Evolutionary conservation across 495 filamentous ascomycete species (phyloP).

Genomic region (Annulohypoxylon nitens): DNA sequence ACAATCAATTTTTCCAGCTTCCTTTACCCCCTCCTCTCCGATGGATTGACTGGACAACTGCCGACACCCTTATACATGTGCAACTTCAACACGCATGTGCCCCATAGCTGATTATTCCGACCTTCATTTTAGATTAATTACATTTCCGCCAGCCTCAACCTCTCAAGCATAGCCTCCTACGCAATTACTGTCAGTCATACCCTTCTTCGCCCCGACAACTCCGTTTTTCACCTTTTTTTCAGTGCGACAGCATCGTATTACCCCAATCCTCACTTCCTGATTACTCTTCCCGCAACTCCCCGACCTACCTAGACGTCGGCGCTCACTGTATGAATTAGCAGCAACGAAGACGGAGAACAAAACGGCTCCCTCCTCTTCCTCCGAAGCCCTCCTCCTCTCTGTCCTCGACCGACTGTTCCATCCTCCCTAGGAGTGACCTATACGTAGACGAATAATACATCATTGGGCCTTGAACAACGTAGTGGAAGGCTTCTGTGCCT

Average conservation of each 20-base stretch:
- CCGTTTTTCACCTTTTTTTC: conserved; percentile 20
- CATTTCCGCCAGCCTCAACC: conserved; percentile 41
- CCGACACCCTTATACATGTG: conserved; percentile 44
- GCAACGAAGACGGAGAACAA: conserved; percentile 58
- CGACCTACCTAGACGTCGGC: conserved; percentile 20
- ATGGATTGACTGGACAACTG: conserved; percentile 38
- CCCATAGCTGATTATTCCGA: conserved; percentile 47
- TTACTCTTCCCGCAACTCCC: conserved; percentile 24
- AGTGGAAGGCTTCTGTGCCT: conserved; percentile 60
- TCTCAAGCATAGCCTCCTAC: conserved; percentile 46
- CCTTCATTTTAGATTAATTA: conserved; percentile 45
- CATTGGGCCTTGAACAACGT: conserved; percentile 51
- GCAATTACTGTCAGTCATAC: conserved; percentile 35
- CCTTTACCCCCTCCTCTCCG: conserved; percentile 16
- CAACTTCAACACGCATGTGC: conserved; percentile 36
- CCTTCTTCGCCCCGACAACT: conserved; percentile 33
- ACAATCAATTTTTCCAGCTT: conserved; percentile 35
- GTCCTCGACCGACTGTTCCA: conserved; percentile 63
- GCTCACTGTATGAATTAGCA: conserved; percentile 32
- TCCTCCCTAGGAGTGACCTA: conserved; percentile 57
- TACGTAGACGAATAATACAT: conserved; percentile 33
- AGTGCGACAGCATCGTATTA: conserved; percentile 30
- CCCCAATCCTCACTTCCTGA: conserved; percentile 22
- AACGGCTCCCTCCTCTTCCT: conserved; percentile 59
- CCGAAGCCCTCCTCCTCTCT: conserved; percentile 59